These are phyloP conservation scores for Barnettozyma californica DNA, from an alignment of 805 yeast species.

Conservation along the genomic window DNA sequence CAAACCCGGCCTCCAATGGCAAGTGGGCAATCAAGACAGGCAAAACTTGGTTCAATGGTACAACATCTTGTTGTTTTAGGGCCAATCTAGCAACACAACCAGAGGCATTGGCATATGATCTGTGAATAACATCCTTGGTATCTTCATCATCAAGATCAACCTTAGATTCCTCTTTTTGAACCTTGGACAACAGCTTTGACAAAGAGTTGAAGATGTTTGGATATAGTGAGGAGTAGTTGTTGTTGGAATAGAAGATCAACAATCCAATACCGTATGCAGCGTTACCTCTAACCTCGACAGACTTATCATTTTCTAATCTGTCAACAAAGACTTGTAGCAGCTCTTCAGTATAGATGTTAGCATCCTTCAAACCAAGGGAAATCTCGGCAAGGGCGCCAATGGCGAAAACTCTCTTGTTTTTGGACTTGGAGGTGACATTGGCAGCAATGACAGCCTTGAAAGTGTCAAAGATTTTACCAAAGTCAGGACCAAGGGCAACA, in stretches of 20 bases:
- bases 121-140: slow-evolving; percentile 68
- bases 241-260: slow-evolving; percentile 42
- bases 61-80: slow-evolving; percentile 59
- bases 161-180: slow-evolving; percentile 59
- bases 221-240: slow-evolving; percentile 50
- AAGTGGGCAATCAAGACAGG: slow-evolving; percentile 72
- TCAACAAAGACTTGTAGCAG: slow-evolving; percentile 64
- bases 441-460: slow-evolving; percentile 61
- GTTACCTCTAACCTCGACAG: slow-evolving; percentile 86
- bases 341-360: slow-evolving; percentile 63
- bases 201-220: slow-evolving; percentile 61
- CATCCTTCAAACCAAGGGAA: slow-evolving; percentile 61
- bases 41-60: slow-evolving; percentile 73
- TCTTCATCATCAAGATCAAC: slow-evolving; percentile 64
- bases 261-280: slow-evolving; percentile 96
- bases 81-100: slow-evolving; percentile 96
- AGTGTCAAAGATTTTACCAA: slow-evolving; percentile 62
- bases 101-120: slow-evolving; percentile 89
- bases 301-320: slow-evolving; percentile 67
- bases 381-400: slow-evolving; percentile 92
- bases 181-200: slow-evolving; percentile 70
- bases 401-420: slow-evolving; percentile 73
- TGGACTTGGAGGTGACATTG: slow-evolving; percentile 56
- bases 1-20: slow-evolving; percentile 84
- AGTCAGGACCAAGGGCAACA: slow-evolving; percentile 72